Base-by-base conservation (phyloP, 805 yeast genomes). In the Cyberlindnera lachancei region DNA sequence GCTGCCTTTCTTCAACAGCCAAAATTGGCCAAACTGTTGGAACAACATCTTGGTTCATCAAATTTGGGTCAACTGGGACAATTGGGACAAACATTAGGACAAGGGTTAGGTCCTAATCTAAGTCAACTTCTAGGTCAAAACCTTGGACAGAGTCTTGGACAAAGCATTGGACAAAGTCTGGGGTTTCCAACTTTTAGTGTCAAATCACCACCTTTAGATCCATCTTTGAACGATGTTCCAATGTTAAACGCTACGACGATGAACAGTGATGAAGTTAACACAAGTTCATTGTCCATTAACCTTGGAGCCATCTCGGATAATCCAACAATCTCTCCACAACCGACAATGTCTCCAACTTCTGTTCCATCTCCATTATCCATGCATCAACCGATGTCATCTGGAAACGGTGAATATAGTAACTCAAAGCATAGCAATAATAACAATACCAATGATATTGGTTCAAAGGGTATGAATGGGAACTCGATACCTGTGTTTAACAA, bases 301-400 rank as follows among this genome's bases (percentile, higher is more conserved):
- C 43, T 36, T 42, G 49, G 25, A 30, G 51, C 39, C 31, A 54
- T 53, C 30, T 36, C 30, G 11, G 37, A 42, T 18, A 51, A 52
- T 15, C 56, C 57, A 17, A 54, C 55, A 2, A 49, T 53, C 15
- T 45, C 55, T 2, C 53, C 56, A 16, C 53, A 50, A 17, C 58
- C 56, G 6, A 40, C 48, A 2, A 44, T 50, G 45, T 43, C 55
- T 1, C 55, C 55, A 4, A 47, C 44, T 1, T 42, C 53, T 7
- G 42, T 40, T 0, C 45, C 48, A 3, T 45, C 55, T 2, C 50
- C 50, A 14, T 25, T 48, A 10, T 40, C 52, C 7, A 35, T 42
- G 27, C 45, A 36, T 33, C 46, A 38, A 10, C 44, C 38, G 13
- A 39, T 39, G 42, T 27, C 40, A 4, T 30, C 37, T 2, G 44